Percentiles rank a stretch among this genome's conserved stretches.
Evolutionary conservation across 306 rosid genomes (phyloP).

Genomic region (Herpetospermum pedunculosum): DNA sequence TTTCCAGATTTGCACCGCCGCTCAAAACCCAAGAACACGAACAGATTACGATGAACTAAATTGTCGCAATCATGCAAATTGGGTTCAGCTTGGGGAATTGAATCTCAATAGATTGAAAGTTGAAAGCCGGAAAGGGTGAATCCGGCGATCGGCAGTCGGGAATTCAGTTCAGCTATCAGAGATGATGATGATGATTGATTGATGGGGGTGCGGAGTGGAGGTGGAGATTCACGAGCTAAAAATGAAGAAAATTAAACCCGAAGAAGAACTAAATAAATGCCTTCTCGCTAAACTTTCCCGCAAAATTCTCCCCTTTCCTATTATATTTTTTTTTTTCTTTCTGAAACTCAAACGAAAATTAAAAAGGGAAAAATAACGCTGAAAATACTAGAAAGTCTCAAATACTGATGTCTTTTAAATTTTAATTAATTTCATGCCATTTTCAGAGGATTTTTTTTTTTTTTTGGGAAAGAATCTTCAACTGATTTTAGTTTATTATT

Average conservation of each 20-base stretch:
- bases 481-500: neutral
- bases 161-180: neutral
- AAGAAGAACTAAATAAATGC: slow-evolving; percentile 6
- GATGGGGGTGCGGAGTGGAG: neutral
- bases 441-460: too few species aligned
- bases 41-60: neutral
- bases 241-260: slow-evolving; percentile 2
- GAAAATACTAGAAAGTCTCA: neutral
- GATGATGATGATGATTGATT: too few species aligned
- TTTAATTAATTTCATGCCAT: neutral
- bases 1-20: neutral
- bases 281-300: neutral
- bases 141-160: neutral
- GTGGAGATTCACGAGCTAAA: slow-evolving; percentile 5
- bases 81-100: neutral
- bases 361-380: neutral
- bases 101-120: neutral
- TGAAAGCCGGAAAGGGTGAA: neutral
- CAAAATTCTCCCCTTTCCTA: neutral
- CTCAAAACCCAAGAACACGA: neutral
- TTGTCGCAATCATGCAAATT: neutral
- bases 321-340: neutral
- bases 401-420: neutral
- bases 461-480: too few species aligned
- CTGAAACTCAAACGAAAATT: neutral